phyloP scores from a whole-genome alignment of 768 basidiomycete genomes.

The Phylloporus arenicola region DNA sequence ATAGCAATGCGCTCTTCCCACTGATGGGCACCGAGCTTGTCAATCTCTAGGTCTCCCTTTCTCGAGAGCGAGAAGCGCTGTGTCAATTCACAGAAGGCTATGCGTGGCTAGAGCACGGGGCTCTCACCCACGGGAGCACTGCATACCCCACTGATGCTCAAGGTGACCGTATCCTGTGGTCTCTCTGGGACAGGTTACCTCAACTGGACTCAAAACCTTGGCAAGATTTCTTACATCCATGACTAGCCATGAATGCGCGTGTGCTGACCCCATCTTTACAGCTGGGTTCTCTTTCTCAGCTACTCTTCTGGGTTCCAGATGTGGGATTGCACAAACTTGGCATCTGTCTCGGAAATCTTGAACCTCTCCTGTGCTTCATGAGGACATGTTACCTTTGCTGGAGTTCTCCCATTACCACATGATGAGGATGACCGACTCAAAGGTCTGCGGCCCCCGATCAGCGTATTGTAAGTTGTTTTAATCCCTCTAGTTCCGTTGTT shows the following conservation, averaged over 20 bases:
- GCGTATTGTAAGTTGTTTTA: too few relatives aligned
- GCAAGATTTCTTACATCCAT: not conserved
- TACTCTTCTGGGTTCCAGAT: too few relatives aligned
- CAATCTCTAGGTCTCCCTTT: slow-evolving; percentile 9
- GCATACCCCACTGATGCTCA: slow-evolving; percentile 29
- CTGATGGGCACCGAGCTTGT: slow-evolving; percentile 6
- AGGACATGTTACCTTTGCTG: slow-evolving; percentile 36
- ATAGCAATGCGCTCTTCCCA: slow-evolving; percentile 38
- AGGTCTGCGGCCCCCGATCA: too few relatives aligned
- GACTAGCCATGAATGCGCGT: not conserved
- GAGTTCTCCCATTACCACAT: slow-evolving; percentile 34
- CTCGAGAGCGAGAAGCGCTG: too few relatives aligned
- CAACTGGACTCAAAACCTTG: too few relatives aligned
- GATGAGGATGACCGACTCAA: slow-evolving; percentile 11
- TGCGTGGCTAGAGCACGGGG: slow-evolving; percentile 23
- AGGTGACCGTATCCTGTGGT: slow-evolving; percentile 29
- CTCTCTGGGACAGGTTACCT: slow-evolving; percentile 28
- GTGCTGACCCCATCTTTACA: slow-evolving; percentile 13
- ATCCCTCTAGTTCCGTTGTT: too few relatives aligned
- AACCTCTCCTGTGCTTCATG: slow-evolving; percentile 36
- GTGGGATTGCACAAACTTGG: too few relatives aligned
- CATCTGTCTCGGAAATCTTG: too few relatives aligned
- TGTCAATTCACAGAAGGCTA: slow-evolving; percentile 6
- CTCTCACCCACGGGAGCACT: slow-evolving; percentile 11
- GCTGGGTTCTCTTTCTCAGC: too few relatives aligned